Evolutionary conservation across 2,329 filamentous ascomycete genomes (phyloP), one percentile per base, ranked within the genome.

Genomic region (Mariannaea sp.): DNA sequence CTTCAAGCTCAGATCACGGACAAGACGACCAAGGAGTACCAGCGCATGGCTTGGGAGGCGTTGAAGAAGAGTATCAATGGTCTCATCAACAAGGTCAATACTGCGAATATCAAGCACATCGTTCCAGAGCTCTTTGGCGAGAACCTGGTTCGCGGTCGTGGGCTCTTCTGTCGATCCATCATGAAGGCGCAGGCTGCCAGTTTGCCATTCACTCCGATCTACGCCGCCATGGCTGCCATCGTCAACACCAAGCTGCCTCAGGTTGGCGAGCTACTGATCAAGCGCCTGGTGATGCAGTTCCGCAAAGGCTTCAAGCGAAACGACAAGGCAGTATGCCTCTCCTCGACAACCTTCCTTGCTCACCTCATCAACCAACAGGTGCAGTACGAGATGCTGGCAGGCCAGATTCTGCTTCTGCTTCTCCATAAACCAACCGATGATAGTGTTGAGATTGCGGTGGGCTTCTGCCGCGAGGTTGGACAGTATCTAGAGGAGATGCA

Each of bases 61-160:
- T 78, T 99, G 68, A 99, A 99, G 78, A 99, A 99, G 79, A 94
- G 90, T 42, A 96, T 99, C 75, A 97, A 99, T 70, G 94, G 94
- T 65, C 77, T 99, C 61, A 96, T 99, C 81, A 99, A 99, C 82
- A 99, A 99, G 79, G 89, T 97, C 79, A 97, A 97, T 74, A 90
- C 93, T 50, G 90, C 89, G 27, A 99, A 99, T 73, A 97, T 99
- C 81, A 97, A 99, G 75, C 84, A 89, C 69, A 97, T 99, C 58
- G 92, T 97, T 19, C 93, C 93, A 2, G 94, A 99, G 75, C 80
- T 99, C 39, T 99, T 99, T 73, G 85, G 86, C 43, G 94, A 99
- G 79, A 99, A 99, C 70, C 75, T 99, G 65, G 81, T 99, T 33
- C 87, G 94, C 53, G 94, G 94, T 6, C 83, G 94, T 55, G 94